Percentiles rank a stretch among this genome's conserved stretches.
These are phyloP conservation scores for Symbiodinium pilosum DNA, from an alignment of 73 alveolate species.

Conservation along the genomic window DNA sequence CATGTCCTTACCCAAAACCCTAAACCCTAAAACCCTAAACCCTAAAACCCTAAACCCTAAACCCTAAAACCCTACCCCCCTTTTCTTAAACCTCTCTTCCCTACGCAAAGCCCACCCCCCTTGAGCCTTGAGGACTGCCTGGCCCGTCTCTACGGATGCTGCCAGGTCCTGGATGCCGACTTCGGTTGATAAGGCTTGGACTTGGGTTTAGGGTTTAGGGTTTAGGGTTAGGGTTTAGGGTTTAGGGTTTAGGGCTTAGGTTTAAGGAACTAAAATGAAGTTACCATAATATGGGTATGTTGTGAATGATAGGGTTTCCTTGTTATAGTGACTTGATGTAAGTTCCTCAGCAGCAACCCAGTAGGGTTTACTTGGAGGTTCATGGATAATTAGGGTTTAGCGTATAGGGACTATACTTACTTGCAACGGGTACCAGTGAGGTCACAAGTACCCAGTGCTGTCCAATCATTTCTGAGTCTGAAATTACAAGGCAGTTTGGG, in stretches of 20 bases:
- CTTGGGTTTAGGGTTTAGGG: neutral
- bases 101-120: neutral
- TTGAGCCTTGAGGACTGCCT: conserved; percentile 69
- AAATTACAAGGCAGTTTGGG: too few species aligned
- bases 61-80: neutral
- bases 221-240: neutral
- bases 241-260: neutral
- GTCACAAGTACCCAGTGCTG: too few species aligned
- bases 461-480: too few species aligned
- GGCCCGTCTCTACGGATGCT: conserved; percentile 42
- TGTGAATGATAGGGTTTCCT: too few species aligned
- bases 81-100: neutral
- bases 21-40: neutral
- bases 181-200: too few species aligned
- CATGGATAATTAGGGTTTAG: too few species aligned
- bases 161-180: conserved; percentile 30
- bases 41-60: neutral
- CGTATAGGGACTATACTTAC: too few species aligned
- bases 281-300: neutral
- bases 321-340: too few species aligned
- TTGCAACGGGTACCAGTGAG: too few species aligned
- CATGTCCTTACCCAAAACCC: neutral
- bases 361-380: too few species aligned
- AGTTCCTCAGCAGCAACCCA: too few species aligned
- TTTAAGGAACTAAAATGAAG: neutral